Base-by-base conservation (phyloP, 192 early-diverging fungal genomes). In the Mortierella hygrophila region DNA sequence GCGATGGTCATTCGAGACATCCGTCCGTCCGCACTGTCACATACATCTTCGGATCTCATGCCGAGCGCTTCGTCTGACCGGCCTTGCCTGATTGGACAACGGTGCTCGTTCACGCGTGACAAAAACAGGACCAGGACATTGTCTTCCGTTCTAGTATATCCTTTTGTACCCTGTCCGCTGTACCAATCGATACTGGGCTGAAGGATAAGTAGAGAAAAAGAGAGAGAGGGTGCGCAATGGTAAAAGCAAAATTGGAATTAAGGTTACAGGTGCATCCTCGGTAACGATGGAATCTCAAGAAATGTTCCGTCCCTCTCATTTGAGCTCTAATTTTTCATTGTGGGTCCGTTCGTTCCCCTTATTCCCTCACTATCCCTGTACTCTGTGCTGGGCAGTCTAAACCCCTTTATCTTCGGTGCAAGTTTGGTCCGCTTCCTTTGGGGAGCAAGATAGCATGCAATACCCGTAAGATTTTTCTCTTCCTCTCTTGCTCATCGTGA, bases 181-280 rank as follows among this genome's bases (percentile, higher is more conserved):
- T 52, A 52, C 49, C 2, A 18, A 15, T 49, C 47, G 35, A 49
- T 52, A 52, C 49, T 18, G 5, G 49, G 47, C 47, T 49, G 47
- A 49, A 49, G 47, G 4, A 52, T 52, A 52, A 52, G 20, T 6
- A 18, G 16, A 3, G 16, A 3, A 20, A 15, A 49, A 49, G 38
- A 40, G 38, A 40, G 38, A 40, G 38, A 40, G 38, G 38, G 38
- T 40, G 38, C 4, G 38, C 21, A 6, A 55, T 0, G 21, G 6
- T 16, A 13, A 32, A 21, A 11, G 60, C 60, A 11, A 60, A 60
- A 26, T 60, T 60, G 21, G 10, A 10, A 65, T 32, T 65, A 65
- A 65, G 60, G 60, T 65, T 65, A 29, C 26, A 35, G 9, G 60
- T 65, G 60, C 60, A 65, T 65, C 11, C 60, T 65, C 60, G 60